Conservation (phyloP, 805 yeast genomes). For the Metschnikowia anglica region DNA sequence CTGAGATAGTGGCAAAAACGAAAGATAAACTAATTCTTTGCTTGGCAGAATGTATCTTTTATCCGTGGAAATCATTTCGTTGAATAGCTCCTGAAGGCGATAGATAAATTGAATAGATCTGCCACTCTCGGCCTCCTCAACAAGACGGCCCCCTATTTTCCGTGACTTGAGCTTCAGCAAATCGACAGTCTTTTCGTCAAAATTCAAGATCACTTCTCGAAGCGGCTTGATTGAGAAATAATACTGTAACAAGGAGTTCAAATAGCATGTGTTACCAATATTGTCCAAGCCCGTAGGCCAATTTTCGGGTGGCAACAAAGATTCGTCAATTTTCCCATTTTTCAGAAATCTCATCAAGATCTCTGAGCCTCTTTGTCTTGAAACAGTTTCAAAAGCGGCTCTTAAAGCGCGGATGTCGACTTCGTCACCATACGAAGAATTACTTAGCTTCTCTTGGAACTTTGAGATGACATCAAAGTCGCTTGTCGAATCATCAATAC, state of each 20-base stretch:
- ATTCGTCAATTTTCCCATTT: conserved; percentile 62
- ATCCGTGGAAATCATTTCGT: conserved; percentile 62
- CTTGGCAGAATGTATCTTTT: conserved; percentile 74
- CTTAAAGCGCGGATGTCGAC: conserved; percentile 58
- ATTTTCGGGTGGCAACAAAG: conserved; percentile 55
- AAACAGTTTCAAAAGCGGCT: conserved; percentile 56
- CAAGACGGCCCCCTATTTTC: conserved; percentile 84
- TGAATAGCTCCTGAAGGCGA: conserved; percentile 67
- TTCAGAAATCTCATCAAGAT: conserved; percentile 55
- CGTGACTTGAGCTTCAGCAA: conserved; percentile 30
- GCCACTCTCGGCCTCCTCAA: conserved; percentile 73
- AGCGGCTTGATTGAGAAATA: conserved; percentile 85
- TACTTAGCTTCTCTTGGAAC: conserved; percentile 43
- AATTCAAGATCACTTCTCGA: conserved; percentile 61
- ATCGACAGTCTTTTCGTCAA: conserved; percentile 37
- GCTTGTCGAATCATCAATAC: conserved; percentile 48
- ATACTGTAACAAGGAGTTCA: conserved; percentile 87
- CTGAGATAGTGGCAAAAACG: conserved; percentile 71
- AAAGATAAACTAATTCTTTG: conserved; percentile 81
- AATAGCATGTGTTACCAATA: conserved; percentile 87
- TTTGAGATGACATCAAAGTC: conserved; percentile 56
- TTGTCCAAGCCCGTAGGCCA: conserved; percentile 94
- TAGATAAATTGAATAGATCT: conserved; percentile 81
- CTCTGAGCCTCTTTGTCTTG: conserved; percentile 52
- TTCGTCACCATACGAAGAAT: conserved; percentile 22